Evolutionary conservation across 2,329 filamentous ascomycete genomes (phyloP).

Genomic region (Berkeleyomyces basicola): DNA sequence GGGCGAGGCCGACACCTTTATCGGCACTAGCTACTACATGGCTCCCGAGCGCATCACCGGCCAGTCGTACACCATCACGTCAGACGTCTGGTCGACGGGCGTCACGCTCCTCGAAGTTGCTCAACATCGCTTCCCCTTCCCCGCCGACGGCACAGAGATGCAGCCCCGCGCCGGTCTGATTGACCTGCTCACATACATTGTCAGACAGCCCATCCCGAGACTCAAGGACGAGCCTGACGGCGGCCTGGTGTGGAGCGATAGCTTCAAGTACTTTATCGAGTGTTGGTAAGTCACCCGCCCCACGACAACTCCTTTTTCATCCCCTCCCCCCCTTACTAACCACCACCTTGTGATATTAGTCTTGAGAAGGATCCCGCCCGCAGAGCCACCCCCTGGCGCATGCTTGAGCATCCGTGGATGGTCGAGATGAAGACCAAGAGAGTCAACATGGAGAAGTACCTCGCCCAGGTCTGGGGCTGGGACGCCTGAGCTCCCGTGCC

Average conservation of each 20-base stretch:
- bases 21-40: conserved; percentile 99
- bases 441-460: conserved; percentile 92
- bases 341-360: conserved; percentile 29
- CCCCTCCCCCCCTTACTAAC: conserved; percentile 6
- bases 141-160: conserved; percentile 89
- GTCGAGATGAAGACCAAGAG: conserved; percentile 88
- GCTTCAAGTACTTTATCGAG: conserved; percentile 98
- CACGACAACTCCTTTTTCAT: conserved; percentile 21
- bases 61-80: conserved; percentile 95
- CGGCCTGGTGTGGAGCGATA: conserved; percentile 86
- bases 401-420: conserved; percentile 99
- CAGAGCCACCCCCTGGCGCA: conserved; percentile 89
- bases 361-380: conserved; percentile 82
- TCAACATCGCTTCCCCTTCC: conserved; percentile 95
- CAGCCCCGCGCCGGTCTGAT: conserved; percentile 85
- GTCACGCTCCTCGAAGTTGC: conserved; percentile 98
- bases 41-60: conserved; percentile 95
- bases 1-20: conserved; percentile 96
- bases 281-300: conserved; percentile 57
- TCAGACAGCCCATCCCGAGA: conserved; percentile 85
- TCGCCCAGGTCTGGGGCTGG: conserved; percentile 96
- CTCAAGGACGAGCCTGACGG: conserved; percentile 87
- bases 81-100: conserved; percentile 93
- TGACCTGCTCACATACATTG: conserved; percentile 92
- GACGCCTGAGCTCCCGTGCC: conserved; percentile 27